Evolutionary conservation across 305 asterid genomes (phyloP).

Genomic region (Euphrasia arctica): DNA sequence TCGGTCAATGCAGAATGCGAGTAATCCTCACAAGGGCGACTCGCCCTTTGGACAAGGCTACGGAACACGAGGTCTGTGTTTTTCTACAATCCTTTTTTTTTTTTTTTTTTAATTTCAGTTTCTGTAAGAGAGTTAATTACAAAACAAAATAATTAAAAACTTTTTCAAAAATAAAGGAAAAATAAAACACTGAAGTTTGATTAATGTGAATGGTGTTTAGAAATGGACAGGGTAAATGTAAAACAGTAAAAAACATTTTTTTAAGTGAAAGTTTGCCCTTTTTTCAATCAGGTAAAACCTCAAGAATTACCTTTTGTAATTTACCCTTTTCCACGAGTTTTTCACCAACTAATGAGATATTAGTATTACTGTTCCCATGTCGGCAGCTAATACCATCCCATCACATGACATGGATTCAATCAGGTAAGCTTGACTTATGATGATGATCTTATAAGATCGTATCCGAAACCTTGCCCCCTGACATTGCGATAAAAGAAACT

Average conservation of each 20-base stretch:
- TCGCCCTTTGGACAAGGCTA: background rate
- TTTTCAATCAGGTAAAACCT: too few relatives aligned
- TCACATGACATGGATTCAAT: constrained; percentile 56
- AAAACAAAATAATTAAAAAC: too few relatives aligned
- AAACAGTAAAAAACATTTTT: too few relatives aligned
- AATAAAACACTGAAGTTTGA: too few relatives aligned
- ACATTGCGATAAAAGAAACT: background rate
- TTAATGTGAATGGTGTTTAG: too few relatives aligned
- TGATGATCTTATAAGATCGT: too few relatives aligned
- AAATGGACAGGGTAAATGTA: too few relatives aligned
- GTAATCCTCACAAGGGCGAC: constrained; percentile 32
- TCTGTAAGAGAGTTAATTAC: background rate
- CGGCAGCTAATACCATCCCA: constrained; percentile 31
- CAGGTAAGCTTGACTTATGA: constrained; percentile 41
- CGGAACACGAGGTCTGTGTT: constrained; percentile 39
- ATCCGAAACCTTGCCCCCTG: background rate
- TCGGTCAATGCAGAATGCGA: constrained; percentile 31
- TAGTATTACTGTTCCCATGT: constrained; percentile 17
- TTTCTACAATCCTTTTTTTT: constrained; percentile 7
- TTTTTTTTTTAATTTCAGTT: background rate
- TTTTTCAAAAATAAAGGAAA: too few relatives aligned
- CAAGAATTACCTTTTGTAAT: too few relatives aligned
- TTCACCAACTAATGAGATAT: constrained; percentile 19
- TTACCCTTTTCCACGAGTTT: background rate
- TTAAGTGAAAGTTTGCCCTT: too few relatives aligned